phyloP scores from a whole-genome alignment of 2,329 filamentous ascomycete species.

The Pseudopyricularia cyperi region DNA sequence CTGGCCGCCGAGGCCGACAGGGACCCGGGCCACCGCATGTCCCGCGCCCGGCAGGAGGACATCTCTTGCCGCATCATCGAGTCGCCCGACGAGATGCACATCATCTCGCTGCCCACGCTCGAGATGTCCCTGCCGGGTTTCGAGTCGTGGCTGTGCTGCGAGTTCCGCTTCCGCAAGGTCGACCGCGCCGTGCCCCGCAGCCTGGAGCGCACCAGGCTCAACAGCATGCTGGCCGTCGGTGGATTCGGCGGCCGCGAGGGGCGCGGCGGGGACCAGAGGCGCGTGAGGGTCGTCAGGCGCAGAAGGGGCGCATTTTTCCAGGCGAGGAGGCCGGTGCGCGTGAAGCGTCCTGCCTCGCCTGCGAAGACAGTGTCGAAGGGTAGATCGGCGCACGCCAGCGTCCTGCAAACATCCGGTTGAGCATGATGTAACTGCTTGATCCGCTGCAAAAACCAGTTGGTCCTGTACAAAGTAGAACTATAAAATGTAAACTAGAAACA shows the following conservation, averaged over 20 bases:
- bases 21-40: constrained; percentile 1
- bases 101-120: constrained; percentile 41
- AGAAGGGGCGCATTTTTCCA: background rate
- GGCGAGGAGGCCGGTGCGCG: background rate
- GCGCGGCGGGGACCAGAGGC: background rate
- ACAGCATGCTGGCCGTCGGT: background rate
- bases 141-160: constrained; percentile 33
- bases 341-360: background rate
- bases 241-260: background rate
- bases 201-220: background rate
- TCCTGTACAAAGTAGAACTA: too few species aligned
- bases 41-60: constrained; percentile 1
- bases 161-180: constrained; percentile 36
- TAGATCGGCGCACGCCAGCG: background rate
- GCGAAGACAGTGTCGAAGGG: background rate
- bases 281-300: background rate
- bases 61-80: background rate
- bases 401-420: background rate
- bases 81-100: background rate
- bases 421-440: too few species aligned
- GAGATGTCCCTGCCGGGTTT: constrained; percentile 31
- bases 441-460: too few species aligned
- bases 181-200: constrained; percentile 20
- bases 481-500: too few species aligned
- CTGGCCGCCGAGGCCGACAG: constrained; percentile 3